A percentile compares a stretch with the other conserved stretches of the same genome.
Evolutionary conservation across 2,329 filamentous ascomycete genomes (phyloP).

Genomic region (Neofusicoccum umdonicola): DNA sequence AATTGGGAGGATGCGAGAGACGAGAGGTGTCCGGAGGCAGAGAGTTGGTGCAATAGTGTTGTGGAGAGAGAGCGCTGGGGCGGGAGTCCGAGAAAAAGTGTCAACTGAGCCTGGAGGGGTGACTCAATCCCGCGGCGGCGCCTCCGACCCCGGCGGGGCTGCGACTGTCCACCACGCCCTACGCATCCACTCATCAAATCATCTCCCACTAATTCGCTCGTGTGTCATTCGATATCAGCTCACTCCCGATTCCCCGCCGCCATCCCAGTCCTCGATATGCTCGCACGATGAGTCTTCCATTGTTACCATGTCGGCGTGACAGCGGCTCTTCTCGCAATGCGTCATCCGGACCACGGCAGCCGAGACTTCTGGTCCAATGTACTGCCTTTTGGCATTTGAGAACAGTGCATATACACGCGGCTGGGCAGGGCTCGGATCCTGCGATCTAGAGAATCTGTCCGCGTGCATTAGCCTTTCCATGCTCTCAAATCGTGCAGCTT

Average conservation of each 20-base stretch:
- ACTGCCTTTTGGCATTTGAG: no score
- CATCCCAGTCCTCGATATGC: no score
- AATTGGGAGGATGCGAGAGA: neutral
- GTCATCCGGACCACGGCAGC: no score
- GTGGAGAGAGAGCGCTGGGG: neutral
- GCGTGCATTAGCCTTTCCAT: no score
- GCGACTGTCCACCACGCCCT: neutral
- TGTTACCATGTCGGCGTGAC: no score
- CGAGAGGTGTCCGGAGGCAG: neutral
- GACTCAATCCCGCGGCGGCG: neutral
- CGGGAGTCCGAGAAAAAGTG: neutral
- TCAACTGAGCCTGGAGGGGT: slow-evolving; percentile 13
- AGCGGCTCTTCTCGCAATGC: no score
- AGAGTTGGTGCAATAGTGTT: neutral
- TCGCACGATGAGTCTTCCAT: no score
- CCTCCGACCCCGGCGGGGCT: neutral
- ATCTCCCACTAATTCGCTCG: neutral
- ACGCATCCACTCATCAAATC: neutral
- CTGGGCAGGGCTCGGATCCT: no score
- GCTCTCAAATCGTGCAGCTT: no score
- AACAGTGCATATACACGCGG: no score
- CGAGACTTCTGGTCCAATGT: no score
- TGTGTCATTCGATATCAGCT: neutral
- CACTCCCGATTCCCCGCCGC: neutral
- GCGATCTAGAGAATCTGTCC: no score